Percentiles rank a stretch among this genome's conserved stretches.
Conservation (phyloP, 169 alveolate genomes). For the Plasmodium berghei region DNA sequence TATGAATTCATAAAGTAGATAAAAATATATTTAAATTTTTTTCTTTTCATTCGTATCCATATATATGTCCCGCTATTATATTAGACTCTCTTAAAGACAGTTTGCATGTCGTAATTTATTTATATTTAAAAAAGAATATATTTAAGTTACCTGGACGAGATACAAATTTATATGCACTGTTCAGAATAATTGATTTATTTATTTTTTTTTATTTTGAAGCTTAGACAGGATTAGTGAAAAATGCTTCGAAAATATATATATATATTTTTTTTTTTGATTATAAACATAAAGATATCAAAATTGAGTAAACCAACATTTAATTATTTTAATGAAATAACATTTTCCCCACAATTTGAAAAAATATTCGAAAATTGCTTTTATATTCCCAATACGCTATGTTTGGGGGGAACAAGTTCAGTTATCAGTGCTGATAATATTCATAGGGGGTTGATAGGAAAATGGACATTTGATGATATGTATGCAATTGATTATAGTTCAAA, state of each 20-base stretch:
- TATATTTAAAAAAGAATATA: too few species aligned
- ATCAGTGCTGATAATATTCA: conserved; percentile 38
- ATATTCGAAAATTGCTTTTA: conserved; percentile 47
- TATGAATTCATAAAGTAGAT: too few species aligned
- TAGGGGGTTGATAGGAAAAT: conserved; percentile 37
- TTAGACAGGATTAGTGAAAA: conserved; percentile 2
- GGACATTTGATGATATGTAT: conserved; percentile 70
- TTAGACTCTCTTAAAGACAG: too few species aligned
- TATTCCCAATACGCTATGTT: conserved; percentile 25
- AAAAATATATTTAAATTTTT: too few species aligned
- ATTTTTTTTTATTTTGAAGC: neutral
- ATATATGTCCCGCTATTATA: too few species aligned
- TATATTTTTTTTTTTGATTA: conserved; percentile 15
- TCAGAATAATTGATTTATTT: neutral
- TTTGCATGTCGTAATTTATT: too few species aligned
- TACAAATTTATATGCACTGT: neutral
- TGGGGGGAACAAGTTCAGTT: conserved; percentile 48
- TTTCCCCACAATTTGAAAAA: conserved; percentile 36
- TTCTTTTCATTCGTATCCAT: too few species aligned
- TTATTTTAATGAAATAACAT: conserved; percentile 36
- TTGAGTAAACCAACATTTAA: conserved; percentile 36
- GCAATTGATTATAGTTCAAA: conserved; percentile 54
- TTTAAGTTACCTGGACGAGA: too few species aligned
- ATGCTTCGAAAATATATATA: neutral
- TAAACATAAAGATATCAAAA: conserved; percentile 4